These are phyloP conservation scores for Lunularia cruciata DNA, from an alignment of 225 moss, liverwort and hornwort species.

Conservation along the genomic window DNA sequence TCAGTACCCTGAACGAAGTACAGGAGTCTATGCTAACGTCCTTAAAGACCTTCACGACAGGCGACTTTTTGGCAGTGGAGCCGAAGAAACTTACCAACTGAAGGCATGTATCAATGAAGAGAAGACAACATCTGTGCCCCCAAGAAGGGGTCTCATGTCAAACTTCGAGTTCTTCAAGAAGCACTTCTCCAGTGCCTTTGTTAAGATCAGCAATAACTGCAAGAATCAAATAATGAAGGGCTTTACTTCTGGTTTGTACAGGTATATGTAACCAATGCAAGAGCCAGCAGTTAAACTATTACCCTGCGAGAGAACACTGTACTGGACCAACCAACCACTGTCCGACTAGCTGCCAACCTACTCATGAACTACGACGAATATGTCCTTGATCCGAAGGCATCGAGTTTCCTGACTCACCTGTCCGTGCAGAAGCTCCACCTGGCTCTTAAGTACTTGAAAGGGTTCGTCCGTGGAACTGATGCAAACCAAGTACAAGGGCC, in stretches of 20 bases:
- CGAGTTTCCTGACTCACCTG: conserved; percentile 72
- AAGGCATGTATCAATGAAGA: conserved; percentile 96
- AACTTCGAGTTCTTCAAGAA: conserved; percentile 90
- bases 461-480: conserved; percentile 96
- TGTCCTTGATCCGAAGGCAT: background rate
- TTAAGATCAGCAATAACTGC: conserved; percentile 88
- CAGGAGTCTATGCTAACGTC: too few relatives aligned
- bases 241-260: too few relatives aligned
- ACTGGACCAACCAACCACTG: too few relatives aligned
- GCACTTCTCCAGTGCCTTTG: conserved; percentile 93
- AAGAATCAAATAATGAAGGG: too few relatives aligned
- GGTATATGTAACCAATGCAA: too few relatives aligned
- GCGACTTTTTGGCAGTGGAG: too few relatives aligned
- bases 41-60: background rate
- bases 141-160: conserved; percentile 97
- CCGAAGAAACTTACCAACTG: conserved; percentile 64
- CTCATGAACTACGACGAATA: too few relatives aligned
- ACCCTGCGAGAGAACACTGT: too few relatives aligned
- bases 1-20: too few relatives aligned
- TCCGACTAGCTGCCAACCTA: too few relatives aligned
- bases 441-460: conserved; percentile 62
- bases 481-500: conserved; percentile 92
- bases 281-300: too few relatives aligned
- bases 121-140: conserved; percentile 92
- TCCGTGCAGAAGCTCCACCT: conserved; percentile 88